Percentiles rank a stretch among this genome's conserved stretches.
These are phyloP conservation scores for Penicillium fuscoglaucum DNA, from an alignment of 2,329 filamentous ascomycete genomes.

Conservation along the genomic window DNA sequence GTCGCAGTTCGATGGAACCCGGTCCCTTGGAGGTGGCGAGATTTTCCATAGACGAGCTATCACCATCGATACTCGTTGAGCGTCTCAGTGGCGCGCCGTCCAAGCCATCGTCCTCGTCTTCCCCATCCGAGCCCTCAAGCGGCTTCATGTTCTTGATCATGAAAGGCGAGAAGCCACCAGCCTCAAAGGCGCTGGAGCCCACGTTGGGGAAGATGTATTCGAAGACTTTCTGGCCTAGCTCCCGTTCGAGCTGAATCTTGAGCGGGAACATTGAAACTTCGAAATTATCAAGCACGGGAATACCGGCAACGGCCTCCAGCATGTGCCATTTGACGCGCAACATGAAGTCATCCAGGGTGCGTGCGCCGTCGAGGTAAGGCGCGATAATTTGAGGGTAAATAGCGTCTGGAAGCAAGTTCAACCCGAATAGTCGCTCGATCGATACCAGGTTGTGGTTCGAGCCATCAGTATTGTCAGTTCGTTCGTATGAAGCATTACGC, in stretches of 20 bases:
- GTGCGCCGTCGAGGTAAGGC: slow-evolving; percentile 73
- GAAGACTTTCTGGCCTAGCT: slow-evolving; percentile 88
- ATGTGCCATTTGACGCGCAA: slow-evolving; percentile 95
- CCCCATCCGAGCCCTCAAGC: slow-evolving; percentile 48
- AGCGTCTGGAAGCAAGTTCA: slow-evolving; percentile 86
- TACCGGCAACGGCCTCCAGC: slow-evolving; percentile 96
- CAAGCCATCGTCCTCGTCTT: slow-evolving; percentile 37
- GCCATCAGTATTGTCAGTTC: slow-evolving; percentile 94
- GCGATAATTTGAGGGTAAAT: slow-evolving; percentile 96
- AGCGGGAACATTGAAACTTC: slow-evolving; percentile 91
- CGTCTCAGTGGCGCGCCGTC: slow-evolving; percentile 25
- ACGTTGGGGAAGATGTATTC: slow-evolving; percentile 96
- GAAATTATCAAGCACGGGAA: slow-evolving; percentile 95
- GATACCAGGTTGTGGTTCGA: slow-evolving; percentile 93
- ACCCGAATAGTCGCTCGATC: slow-evolving; percentile 80
- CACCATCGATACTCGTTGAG: slow-evolving; percentile 39
- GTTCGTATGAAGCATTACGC: slow-evolving; percentile 85
- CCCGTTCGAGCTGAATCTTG: slow-evolving; percentile 88
- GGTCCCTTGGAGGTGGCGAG: slow-evolving; percentile 60
- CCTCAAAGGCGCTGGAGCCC: slow-evolving; percentile 56
- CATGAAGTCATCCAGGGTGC: slow-evolving; percentile 70
- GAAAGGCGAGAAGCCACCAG: slow-evolving; percentile 52
- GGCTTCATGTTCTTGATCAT: slow-evolving; percentile 56
- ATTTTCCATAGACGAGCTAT: slow-evolving; percentile 47
- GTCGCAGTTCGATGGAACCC: slow-evolving; percentile 75